Conservation (phyloP, 2,329 filamentous ascomycete species). For the Phoma sp. region DNA sequence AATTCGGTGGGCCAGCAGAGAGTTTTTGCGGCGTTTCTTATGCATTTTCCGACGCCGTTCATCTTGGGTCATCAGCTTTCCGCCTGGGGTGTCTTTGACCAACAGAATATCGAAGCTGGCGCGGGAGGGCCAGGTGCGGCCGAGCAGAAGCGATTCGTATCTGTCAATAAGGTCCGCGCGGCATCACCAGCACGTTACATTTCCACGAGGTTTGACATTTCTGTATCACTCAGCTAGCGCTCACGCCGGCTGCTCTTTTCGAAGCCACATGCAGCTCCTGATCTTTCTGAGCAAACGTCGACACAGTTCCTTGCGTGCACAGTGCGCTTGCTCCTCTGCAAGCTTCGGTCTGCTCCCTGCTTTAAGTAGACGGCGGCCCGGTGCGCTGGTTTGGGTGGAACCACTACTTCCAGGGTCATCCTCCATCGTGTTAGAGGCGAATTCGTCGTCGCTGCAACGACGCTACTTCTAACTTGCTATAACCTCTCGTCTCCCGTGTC, state of each 20-base stretch:
- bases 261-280: conserved; percentile 39
- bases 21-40: conserved; percentile 34
- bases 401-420: conserved; percentile 39
- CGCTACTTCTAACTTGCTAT: conserved; percentile 44
- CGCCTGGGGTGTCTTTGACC: conserved; percentile 31
- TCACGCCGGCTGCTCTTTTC: conserved; percentile 39
- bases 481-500: conserved; percentile 42
- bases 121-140: conserved; percentile 26
- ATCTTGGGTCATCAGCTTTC: conserved; percentile 34
- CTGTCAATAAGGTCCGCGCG: conserved; percentile 12
- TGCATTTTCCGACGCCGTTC: conserved; percentile 33
- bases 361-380: conserved; percentile 43
- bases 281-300: conserved; percentile 33
- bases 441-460: conserved; percentile 38
- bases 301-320: conserved; percentile 38
- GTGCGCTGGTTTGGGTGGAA: conserved; percentile 35
- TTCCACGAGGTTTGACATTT: conserved; percentile 39
- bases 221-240: conserved; percentile 36
- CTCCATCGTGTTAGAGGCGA: conserved; percentile 38
- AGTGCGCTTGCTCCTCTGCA: conserved; percentile 36
- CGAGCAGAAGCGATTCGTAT: conserved; percentile 35
- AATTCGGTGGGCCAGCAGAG: conserved; percentile 24
- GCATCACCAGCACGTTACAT: conserved; percentile 33
- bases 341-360: conserved; percentile 40
- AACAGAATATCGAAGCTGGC: conserved; percentile 30